Base-by-base conservation (phyloP, 208 protist genomes). In the Acanthamoeba lugdunensis region DNA sequence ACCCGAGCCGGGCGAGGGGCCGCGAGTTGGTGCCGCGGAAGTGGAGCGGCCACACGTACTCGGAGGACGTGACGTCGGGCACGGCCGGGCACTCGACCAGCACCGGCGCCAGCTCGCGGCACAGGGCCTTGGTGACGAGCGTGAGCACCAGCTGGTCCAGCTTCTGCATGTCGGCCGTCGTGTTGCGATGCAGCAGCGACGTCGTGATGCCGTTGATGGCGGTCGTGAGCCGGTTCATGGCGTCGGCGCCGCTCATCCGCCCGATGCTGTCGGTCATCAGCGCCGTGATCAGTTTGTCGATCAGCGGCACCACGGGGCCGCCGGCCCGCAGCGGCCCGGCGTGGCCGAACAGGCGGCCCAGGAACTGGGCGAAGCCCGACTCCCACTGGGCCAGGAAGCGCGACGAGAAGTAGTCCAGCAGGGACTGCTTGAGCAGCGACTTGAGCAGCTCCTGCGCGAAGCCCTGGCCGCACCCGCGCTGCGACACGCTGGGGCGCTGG, bases 141-240 rank as follows among this genome's bases (percentile, higher is more conserved):
- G 82, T n/a, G 28, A 93, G 67, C 69, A 93, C 69, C 5, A 93
- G 41, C 67, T 81, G 45, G 5, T 93, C 89, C 23, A 93, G 11
- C 52, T 18, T n/a, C 67, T 58, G 4, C n/a, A 4, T 4, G 11
- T 28, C 65, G 18, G 37, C 25, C 21, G 37, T 50, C 25, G 2
- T 21, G 45, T 65, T 11, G 45, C 28, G n/a, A 4, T 45, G 41
- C 41, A 79, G n/a, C 23, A 93, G n/a, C 41, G 9, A 9, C 2
- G 45, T 8, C 45, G 89, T 65, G 48, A 93, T 56, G 45, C 11
- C 14, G 67, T 21, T 56, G 67, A 93, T 65, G 52, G 33, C 85
- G 33, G 23, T 7, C 85, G 63, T 75, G 23, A 91, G 63, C 11
- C 48, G 4, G 54, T 91, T 91, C 61, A 75, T n/a, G 13, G 63